A percentile compares a stretch with the other conserved stretches of the same genome.
Conservation (phyloP, 192 early-diverging fungal genomes). For the Helicostylum pulchrum region DNA sequence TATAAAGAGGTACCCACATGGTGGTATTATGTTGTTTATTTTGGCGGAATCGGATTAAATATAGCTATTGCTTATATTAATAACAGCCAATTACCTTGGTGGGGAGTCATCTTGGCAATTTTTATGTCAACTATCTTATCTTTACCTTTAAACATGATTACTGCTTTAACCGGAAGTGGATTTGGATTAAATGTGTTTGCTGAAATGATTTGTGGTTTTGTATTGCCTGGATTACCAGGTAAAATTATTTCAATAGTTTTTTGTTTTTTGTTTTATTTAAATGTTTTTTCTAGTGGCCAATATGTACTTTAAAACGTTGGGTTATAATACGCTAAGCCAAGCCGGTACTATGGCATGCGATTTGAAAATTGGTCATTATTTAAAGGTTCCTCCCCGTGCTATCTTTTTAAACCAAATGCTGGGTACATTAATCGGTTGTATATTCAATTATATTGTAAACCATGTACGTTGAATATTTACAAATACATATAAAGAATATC, state of each 20-base stretch:
- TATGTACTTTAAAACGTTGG: constrained; percentile 54
- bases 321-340: constrained; percentile 39
- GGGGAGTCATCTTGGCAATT: constrained; percentile 33
- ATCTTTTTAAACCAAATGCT: constrained; percentile 61
- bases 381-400: constrained; percentile 65
- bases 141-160: constrained; percentile 52
- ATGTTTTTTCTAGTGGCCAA: constrained; percentile 22
- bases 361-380: constrained; percentile 62
- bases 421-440: constrained; percentile 48
- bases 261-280: not conserved
- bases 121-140: constrained; percentile 35
- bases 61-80: constrained; percentile 34
- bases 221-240: constrained; percentile 45
- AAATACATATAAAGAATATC: no score
- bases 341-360: constrained; percentile 45
- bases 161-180: constrained; percentile 41
- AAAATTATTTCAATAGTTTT: not conserved
- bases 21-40: constrained; percentile 61
- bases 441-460: constrained; percentile 38
- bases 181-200: constrained; percentile 48
- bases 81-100: constrained; percentile 33
- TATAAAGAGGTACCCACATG: constrained; percentile 69
- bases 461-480: not conserved
- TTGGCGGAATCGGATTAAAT: constrained; percentile 42
- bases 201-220: constrained; percentile 42